Conservation (phyloP, 73 alveolate species). For the Paramecium pentaurelia region DNA sequence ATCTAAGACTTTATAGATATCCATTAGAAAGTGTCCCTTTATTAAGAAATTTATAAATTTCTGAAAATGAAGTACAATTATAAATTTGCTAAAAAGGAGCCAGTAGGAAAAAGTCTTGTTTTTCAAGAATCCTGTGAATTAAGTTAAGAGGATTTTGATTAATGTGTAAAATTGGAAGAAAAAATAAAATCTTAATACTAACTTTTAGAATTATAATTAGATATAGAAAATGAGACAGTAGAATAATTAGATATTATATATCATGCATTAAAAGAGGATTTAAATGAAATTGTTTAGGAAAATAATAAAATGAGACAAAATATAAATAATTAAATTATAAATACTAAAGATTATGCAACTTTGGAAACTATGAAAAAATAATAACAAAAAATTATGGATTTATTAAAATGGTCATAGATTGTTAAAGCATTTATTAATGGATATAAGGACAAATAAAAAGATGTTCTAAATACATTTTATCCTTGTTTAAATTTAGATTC, state of each 20-base stretch:
- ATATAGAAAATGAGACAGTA: neutral
- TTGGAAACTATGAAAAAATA: neutral
- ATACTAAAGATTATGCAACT: neutral
- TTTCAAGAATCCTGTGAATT: neutral
- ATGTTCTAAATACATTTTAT: neutral
- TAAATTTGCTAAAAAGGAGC: neutral
- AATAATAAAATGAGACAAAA: neutral
- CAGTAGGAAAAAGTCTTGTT: slow-evolving; percentile 22
- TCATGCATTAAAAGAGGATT: neutral
- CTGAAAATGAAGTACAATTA: neutral
- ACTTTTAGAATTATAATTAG: neutral
- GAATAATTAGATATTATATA: slow-evolving; percentile 6
- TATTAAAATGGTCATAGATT: neutral
- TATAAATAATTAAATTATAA: neutral
- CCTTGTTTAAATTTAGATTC: neutral
- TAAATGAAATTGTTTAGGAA: neutral
- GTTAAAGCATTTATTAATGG: slow-evolving; percentile 26
- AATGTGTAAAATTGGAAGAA: neutral
- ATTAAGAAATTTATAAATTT: neutral
- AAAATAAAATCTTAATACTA: neutral
- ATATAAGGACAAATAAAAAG: neutral
- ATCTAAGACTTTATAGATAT: neutral
- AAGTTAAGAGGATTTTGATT: neutral
- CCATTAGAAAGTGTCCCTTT: slow-evolving; percentile 10
- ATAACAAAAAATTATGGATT: neutral